phyloP scores from a whole-genome alignment of 345 rosid species.

The Cardamine chenopodiifolia region DNA sequence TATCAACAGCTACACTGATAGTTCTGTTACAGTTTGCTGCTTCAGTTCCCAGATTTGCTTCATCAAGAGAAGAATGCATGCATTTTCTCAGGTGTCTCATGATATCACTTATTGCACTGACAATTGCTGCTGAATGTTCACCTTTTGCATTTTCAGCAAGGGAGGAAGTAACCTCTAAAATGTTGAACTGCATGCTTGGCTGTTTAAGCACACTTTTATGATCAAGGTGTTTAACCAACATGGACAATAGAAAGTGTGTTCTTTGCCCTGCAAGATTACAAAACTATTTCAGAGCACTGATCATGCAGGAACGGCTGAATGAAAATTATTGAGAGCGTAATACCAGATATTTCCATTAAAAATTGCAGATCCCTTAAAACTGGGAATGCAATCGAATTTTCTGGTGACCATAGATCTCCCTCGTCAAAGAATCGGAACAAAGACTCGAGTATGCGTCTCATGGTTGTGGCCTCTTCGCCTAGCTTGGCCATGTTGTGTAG shows the following conservation, averaged over 20 bases:
- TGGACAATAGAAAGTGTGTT: constrained; percentile 81
- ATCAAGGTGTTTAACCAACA: constrained; percentile 93
- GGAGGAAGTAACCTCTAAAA: constrained; percentile 70
- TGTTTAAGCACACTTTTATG: constrained; percentile 84
- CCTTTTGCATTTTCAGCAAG: constrained; percentile 72
- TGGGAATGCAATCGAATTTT: constrained; percentile 71
- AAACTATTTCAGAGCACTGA: constrained; percentile 27
- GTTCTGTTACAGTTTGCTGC: constrained; percentile 59
- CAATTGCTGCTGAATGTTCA: constrained; percentile 74
- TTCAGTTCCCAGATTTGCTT: constrained; percentile 64
- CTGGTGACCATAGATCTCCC: constrained; percentile 73
- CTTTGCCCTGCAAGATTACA: constrained; percentile 66
- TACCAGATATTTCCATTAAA: constrained; percentile 86
- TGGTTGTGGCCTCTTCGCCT: constrained; percentile 90
- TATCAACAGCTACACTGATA: constrained; percentile 74
- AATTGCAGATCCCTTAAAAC: constrained; percentile 88
- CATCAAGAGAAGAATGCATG: constrained; percentile 80
- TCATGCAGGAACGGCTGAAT: constrained; percentile 9
- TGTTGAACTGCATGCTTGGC: constrained; percentile 75
- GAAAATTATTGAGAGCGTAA: constrained; percentile 23
- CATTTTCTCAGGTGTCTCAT: constrained; percentile 91
- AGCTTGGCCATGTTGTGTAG: constrained; percentile 90
- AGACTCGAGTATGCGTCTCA: constrained; percentile 85
- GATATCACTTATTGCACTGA: constrained; percentile 76
- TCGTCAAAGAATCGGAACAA: constrained; percentile 84